A percentile compares a stretch with the other conserved stretches of the same genome.
These are phyloP conservation scores for Ceratobasidium papillatum DNA, from an alignment of 1,284 basidiomycete genomes.

Conservation along the genomic window DNA sequence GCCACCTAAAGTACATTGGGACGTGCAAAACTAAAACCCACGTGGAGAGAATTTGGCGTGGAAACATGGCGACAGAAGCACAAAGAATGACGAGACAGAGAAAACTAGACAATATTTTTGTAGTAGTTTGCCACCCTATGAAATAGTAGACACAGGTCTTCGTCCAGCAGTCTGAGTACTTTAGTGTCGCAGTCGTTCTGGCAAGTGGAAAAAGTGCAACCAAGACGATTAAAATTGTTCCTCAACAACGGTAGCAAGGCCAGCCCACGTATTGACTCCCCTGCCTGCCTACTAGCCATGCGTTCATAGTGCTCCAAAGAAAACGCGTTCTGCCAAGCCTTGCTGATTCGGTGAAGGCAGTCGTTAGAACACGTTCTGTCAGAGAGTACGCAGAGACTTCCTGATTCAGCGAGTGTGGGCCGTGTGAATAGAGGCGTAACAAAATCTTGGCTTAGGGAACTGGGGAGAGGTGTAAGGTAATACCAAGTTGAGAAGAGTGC, in stretches of 20 bases:
- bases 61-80: too few species aligned
- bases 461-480: neutral
- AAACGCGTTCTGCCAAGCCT: neutral
- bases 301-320: neutral
- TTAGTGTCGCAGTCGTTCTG: too few species aligned
- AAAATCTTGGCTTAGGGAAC: too few species aligned
- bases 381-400: too few species aligned
- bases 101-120: constrained; percentile 36
- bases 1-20: too few species aligned
- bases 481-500: neutral
- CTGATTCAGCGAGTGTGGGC: too few species aligned
- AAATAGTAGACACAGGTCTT: neutral
- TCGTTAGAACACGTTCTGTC: neutral
- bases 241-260: neutral
- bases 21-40: too few species aligned
- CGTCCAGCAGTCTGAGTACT: neutral
- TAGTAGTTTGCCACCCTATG: neutral
- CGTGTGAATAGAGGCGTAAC: too few species aligned
- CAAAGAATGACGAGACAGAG: too few species aligned
- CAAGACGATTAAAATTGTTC: neutral
- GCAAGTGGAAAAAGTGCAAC: too few species aligned
- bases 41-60: too few species aligned
- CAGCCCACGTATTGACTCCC: neutral
- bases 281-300: neutral
- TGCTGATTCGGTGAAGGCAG: neutral